Conservation (phyloP, 805 yeast species). For the Ascoidea rubescens region DNA sequence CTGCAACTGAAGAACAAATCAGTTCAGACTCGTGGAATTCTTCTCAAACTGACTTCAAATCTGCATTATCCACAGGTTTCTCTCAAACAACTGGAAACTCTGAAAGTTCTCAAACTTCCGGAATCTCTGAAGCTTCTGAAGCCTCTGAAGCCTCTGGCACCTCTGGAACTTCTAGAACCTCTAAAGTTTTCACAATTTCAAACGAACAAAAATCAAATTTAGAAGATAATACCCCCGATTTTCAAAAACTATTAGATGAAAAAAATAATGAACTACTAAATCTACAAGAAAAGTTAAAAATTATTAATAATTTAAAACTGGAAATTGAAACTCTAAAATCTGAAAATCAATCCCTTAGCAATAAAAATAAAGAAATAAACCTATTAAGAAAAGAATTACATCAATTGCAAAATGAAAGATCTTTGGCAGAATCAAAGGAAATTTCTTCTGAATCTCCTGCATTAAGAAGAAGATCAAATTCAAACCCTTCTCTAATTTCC, state of each 20-base stretch:
- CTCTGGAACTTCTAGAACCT: too few species aligned
- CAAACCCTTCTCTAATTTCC: not conserved
- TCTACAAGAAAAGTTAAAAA: not conserved
- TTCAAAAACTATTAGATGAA: not conserved
- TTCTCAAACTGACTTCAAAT: too few species aligned
- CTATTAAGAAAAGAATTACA: not conserved
- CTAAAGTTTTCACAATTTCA: too few species aligned
- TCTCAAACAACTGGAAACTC: too few species aligned
- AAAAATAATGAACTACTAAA: conserved; percentile 1
- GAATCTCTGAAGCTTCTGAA: too few species aligned
- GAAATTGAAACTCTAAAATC: conserved; percentile 1
- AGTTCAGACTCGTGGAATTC: too few species aligned
- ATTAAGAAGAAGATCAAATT: not conserved
- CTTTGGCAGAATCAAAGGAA: not conserved
- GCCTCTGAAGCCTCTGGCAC: too few species aligned
- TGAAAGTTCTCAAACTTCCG: too few species aligned
- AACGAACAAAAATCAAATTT: not conserved
- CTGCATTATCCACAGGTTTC: too few species aligned
- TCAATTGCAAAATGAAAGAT: not conserved
- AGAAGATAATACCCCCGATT: not conserved
- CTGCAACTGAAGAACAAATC: too few species aligned
- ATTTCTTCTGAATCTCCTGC: not conserved
- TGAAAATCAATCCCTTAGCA: not conserved
- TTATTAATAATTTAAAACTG: not conserved
- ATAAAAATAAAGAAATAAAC: not conserved